These are phyloP conservation scores for Chlorella sp. DNA, from an alignment of 139 green algal genomes.

Conservation along the genomic window DNA sequence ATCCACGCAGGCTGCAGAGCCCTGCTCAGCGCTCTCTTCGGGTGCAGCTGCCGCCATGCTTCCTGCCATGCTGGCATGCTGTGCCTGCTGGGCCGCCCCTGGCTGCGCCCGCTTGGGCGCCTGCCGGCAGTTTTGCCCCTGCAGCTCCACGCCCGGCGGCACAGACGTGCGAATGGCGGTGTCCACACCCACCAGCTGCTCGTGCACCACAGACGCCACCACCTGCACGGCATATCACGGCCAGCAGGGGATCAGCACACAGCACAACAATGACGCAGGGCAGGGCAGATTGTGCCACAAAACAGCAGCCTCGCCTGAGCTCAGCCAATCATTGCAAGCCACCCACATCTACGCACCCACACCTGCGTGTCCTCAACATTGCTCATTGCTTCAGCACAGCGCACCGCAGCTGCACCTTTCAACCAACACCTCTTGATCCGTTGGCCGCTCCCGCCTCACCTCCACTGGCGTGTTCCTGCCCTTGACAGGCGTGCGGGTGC, in stretches of 20 bases:
- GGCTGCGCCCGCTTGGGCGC: not conserved
- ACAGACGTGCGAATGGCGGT: not conserved
- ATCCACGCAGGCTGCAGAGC: no score
- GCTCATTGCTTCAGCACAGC: not conserved
- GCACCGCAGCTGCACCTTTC: no score
- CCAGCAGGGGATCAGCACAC: not conserved
- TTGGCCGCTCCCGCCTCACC: not conserved
- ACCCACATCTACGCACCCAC: no score
- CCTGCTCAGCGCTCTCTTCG: not conserved
- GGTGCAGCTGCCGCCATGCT: not conserved
- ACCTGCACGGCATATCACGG: slow-evolving; percentile 14
- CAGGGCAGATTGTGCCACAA: not conserved
- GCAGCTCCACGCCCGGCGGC: slow-evolving; percentile 4
- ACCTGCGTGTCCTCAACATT: not conserved
- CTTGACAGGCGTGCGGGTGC: not conserved
- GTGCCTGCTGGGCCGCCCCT: not conserved
- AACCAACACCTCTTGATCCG: no score
- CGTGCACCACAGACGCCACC: slow-evolving; percentile 60
- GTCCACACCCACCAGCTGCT: slow-evolving; percentile 61
- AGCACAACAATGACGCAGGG: not conserved
- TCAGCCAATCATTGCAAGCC: no score
- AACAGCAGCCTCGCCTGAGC: not conserved
- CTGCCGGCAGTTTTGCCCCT: not conserved
- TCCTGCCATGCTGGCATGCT: not conserved
- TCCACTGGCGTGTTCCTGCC: not conserved